These are phyloP conservation scores for Rhodocollybia butyracea DNA, from an alignment of 768 basidiomycete genomes.

Conservation along the genomic window DNA sequence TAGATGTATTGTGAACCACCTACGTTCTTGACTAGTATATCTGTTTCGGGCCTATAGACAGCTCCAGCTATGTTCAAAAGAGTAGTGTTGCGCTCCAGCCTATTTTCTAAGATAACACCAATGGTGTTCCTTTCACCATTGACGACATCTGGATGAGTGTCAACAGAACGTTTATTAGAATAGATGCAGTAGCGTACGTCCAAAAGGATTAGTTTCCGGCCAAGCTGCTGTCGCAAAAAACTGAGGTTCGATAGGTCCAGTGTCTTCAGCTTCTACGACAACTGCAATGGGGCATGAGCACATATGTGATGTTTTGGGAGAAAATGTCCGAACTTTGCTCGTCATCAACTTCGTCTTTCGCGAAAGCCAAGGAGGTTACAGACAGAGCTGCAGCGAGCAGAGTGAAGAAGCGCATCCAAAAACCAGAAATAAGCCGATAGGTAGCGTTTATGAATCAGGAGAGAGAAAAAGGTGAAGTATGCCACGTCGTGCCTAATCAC, in stretches of 20 bases:
- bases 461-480: background rate
- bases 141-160: slow-evolving; percentile 54
- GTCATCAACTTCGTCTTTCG: slow-evolving; percentile 41
- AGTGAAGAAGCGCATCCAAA: slow-evolving; percentile 30
- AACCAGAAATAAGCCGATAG: background rate
- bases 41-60: slow-evolving; percentile 61
- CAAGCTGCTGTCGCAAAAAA: slow-evolving; percentile 48
- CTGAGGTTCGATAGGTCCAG: slow-evolving; percentile 30
- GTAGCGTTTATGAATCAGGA: background rate
- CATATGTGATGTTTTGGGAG: slow-evolving; percentile 9
- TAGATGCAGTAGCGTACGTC: slow-evolving; percentile 49
- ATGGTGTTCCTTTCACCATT: slow-evolving; percentile 81
- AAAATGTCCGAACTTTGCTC: slow-evolving; percentile 19
- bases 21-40: slow-evolving; percentile 71
- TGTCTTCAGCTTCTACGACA: slow-evolving; percentile 50
- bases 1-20: slow-evolving; percentile 14
- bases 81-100: slow-evolving; percentile 68
- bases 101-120: slow-evolving; percentile 67
- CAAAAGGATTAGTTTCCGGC: slow-evolving; percentile 70
- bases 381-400: slow-evolving; percentile 24
- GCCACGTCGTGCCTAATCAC: slow-evolving; percentile 3
- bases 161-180: background rate
- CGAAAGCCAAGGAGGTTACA: slow-evolving; percentile 24
- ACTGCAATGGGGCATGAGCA: slow-evolving; percentile 14
- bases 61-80: slow-evolving; percentile 64